Evolutionary conservation across 306 rosid species (phyloP).

Genomic region (Glycine latifolia): DNA sequence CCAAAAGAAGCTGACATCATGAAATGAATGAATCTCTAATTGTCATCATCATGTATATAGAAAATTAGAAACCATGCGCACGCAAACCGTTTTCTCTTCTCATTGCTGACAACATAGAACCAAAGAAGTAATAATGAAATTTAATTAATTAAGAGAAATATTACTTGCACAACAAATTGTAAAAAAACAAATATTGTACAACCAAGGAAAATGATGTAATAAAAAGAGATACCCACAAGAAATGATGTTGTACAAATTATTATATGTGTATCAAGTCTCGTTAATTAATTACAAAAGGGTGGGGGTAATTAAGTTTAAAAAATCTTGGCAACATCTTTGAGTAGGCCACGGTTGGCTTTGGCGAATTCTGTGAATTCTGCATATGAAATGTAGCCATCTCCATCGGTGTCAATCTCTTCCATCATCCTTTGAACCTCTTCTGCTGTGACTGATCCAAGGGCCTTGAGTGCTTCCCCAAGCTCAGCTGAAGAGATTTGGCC

Average conservation of each 20-base stretch:
- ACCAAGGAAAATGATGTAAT: too few species aligned
- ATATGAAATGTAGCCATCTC: conserved; percentile 72
- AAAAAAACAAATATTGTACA: too few species aligned
- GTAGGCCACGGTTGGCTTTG: conserved; percentile 64
- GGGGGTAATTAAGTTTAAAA: conserved; percentile 38
- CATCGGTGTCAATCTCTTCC: conserved; percentile 74
- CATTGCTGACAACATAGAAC: conserved; percentile 27
- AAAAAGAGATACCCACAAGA: too few species aligned
- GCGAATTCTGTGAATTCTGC: conserved; percentile 72
- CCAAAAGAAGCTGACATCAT: conserved; percentile 40
- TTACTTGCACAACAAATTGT: too few species aligned
- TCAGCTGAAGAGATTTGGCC: conserved; percentile 75
- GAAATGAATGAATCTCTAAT: conserved; percentile 40
- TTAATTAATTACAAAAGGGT: too few species aligned
- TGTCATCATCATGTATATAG: background rate
- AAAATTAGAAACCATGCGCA: too few species aligned
- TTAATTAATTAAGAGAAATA: background rate
- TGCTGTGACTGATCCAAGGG: conserved; percentile 63
- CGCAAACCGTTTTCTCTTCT: background rate
- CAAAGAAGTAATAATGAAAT: background rate
- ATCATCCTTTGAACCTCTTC: conserved; percentile 78
- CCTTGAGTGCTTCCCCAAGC: conserved; percentile 72
- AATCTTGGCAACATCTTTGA: conserved; percentile 78
- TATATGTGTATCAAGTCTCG: too few species aligned
- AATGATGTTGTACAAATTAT: too few species aligned